Conservation (phyloP, 257 asterid species). For the Nicotiana tomentosiformis region DNA sequence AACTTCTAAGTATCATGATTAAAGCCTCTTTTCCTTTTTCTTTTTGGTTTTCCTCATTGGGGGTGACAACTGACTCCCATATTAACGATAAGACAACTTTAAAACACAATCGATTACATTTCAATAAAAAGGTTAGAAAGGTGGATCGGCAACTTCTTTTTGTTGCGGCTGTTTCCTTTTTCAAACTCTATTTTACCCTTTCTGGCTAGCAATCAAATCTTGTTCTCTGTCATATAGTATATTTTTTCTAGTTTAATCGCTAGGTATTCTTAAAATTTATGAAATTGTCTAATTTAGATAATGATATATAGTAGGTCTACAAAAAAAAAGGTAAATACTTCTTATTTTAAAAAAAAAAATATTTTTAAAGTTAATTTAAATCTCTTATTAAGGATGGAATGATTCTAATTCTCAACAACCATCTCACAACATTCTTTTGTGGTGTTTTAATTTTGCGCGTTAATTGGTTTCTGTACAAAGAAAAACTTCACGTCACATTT, state of each 20-base stretch:
- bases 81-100: conserved; percentile 25
- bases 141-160: not conserved
- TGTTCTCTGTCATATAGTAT: not conserved
- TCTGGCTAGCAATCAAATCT: conserved; percentile 26
- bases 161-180: not conserved
- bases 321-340: no score
- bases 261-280: no score
- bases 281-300: no score
- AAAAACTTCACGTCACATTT: not conserved
- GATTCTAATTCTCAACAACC: no score
- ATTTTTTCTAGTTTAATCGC: not conserved
- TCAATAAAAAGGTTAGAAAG: not conserved
- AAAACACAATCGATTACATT: conserved; percentile 15
- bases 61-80: conserved; percentile 39
- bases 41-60: not conserved
- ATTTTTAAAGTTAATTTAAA: no score
- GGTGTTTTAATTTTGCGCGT: no score
- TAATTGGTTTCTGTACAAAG: no score
- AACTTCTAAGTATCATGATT: conserved; percentile 32
- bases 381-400: no score
- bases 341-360: no score
- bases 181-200: not conserved
- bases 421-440: no score
- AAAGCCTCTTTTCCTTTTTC: not conserved
- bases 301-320: no score